Conservation (phyloP, 1,284 basidiomycete species). For the Austropuccinia psidii region DNA sequence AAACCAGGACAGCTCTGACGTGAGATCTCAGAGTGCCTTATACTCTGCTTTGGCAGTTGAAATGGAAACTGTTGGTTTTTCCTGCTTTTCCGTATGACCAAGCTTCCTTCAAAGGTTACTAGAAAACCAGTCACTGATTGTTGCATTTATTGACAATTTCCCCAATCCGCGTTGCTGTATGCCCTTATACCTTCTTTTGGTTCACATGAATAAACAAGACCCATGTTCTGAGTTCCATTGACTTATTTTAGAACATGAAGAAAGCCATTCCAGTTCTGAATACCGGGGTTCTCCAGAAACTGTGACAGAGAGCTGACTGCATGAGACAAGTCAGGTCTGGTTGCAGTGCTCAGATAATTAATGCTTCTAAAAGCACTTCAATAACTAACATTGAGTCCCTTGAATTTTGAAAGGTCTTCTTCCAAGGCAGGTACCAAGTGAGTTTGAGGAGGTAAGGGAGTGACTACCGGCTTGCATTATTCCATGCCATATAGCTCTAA, state of each 20-base stretch:
- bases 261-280: neutral
- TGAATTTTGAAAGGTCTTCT: neutral
- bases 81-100: neutral
- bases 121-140: neutral
- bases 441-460: neutral
- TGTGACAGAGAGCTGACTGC: neutral
- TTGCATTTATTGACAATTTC: neutral
- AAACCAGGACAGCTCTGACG: neutral
- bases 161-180: slow-evolving; percentile 5
- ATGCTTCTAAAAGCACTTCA: neutral
- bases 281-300: neutral
- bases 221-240: neutral
- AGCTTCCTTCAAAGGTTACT: neutral
- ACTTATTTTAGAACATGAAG: neutral
- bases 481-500: neutral
- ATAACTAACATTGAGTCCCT: neutral
- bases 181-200: neutral
- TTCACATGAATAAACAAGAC: neutral
- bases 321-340: neutral
- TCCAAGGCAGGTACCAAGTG: neutral
- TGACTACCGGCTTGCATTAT: neutral
- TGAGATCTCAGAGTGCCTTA: neutral
- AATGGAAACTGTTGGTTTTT: neutral
- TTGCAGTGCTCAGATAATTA: neutral
- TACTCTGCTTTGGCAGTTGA: slow-evolving; percentile 2